These are phyloP conservation scores for Monosporascus sp. DNA, from an alignment of 2,329 filamentous ascomycete species.

Conservation along the genomic window DNA sequence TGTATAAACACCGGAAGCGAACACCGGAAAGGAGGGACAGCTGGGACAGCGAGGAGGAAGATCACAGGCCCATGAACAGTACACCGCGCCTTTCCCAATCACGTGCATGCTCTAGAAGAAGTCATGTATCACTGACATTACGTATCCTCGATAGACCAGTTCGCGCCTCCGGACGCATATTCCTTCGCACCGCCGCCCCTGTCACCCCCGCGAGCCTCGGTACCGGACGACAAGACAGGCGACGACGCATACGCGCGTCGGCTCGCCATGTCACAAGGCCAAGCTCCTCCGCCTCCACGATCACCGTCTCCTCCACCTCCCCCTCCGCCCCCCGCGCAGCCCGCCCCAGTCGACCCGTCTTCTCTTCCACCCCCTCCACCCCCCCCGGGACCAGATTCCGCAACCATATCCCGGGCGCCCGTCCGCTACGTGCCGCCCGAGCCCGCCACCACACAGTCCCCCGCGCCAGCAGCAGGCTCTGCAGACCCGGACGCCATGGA, in stretches of 20 bases:
- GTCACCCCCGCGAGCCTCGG: constrained; percentile 38
- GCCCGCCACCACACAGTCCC: constrained; percentile 38
- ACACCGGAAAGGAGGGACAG: constrained; percentile 37
- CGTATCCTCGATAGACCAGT: constrained; percentile 39
- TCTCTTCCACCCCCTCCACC: constrained; percentile 30
- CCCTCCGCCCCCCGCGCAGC: constrained; percentile 27
- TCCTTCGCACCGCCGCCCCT: constrained; percentile 52
- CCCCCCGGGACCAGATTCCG: constrained; percentile 31
- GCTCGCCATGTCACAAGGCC: constrained; percentile 47
- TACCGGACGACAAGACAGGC: constrained; percentile 55
- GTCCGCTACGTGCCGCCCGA: constrained; percentile 62
- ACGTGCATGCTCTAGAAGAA: background rate
- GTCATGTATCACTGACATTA: constrained; percentile 8
- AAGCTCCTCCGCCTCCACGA: constrained; percentile 21
- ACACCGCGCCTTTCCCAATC: background rate
- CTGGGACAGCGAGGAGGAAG: constrained; percentile 29
- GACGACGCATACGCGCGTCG: constrained; percentile 66
- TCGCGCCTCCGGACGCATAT: constrained; percentile 54
- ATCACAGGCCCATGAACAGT: constrained; percentile 20
- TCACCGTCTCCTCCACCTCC: constrained; percentile 18
- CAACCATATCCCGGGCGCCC: constrained; percentile 70
- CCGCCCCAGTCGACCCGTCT: constrained; percentile 16
- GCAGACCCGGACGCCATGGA: constrained; percentile 33
- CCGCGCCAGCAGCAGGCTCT: constrained; percentile 25
- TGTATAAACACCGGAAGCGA: constrained; percentile 65